phyloP scores from a whole-genome alignment of 2,329 filamentous ascomycete species.

The Hawksworthiomyces lignivorus region DNA sequence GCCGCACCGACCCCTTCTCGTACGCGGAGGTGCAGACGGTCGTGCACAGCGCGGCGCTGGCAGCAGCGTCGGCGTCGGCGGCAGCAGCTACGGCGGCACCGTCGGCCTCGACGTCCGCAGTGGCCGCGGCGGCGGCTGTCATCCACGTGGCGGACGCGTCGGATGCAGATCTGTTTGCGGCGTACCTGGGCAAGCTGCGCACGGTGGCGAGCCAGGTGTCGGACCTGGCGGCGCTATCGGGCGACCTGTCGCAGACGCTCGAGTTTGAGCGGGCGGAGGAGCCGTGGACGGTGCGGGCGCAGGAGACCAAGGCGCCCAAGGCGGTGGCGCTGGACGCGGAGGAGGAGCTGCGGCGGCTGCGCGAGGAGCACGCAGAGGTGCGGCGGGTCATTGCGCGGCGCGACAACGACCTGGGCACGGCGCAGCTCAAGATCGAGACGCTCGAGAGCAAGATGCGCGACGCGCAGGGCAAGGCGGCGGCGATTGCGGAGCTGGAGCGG shows the following conservation, averaged over 20 bases:
- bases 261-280: conserved; percentile 70
- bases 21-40: conserved; percentile 57
- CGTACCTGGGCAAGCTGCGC: conserved; percentile 60
- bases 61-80: conserved; percentile 19
- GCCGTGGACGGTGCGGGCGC: conserved; percentile 78
- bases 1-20: conserved; percentile 58
- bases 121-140: background rate
- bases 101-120: conserved; percentile 14
- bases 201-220: conserved; percentile 55
- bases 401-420: conserved; percentile 78
- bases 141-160: conserved; percentile 13
- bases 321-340: conserved; percentile 74
- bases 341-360: conserved; percentile 72
- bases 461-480: conserved; percentile 66
- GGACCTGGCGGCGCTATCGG: conserved; percentile 62
- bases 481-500: conserved; percentile 57
- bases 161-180: conserved; percentile 63
- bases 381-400: conserved; percentile 63
- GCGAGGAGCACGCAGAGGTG: conserved; percentile 71
- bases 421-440: conserved; percentile 87
- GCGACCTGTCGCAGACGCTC: conserved; percentile 62
- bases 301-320: conserved; percentile 74
- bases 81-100: background rate
- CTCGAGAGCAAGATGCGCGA: conserved; percentile 83
- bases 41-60: conserved; percentile 47